A percentile compares a stretch with the other conserved stretches of the same genome.
Conservation (phyloP, 257 asterid species). For the Primulina huaijiensis region DNA sequence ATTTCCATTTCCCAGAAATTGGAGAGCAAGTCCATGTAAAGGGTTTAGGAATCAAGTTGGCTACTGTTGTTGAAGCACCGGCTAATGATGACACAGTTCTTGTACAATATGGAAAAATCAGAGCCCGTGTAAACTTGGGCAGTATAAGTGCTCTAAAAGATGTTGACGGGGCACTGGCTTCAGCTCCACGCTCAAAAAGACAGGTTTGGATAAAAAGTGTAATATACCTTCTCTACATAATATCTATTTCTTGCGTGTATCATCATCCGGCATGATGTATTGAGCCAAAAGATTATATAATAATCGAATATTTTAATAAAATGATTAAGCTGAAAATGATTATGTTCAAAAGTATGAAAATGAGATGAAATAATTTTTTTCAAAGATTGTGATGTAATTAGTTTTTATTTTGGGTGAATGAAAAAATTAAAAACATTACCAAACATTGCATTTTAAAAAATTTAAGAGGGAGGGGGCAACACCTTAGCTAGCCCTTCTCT, state of each 20-base stretch:
- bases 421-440: not conserved
- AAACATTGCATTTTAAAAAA: not conserved
- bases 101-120: slow-evolving; percentile 81
- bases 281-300: too few relatives aligned
- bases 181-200: slow-evolving; percentile 39
- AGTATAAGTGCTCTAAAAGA: slow-evolving; percentile 43
- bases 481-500: not conserved
- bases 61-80: slow-evolving; percentile 78
- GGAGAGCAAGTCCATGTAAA: slow-evolving; percentile 69
- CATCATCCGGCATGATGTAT: not conserved
- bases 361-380: too few relatives aligned
- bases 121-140: slow-evolving; percentile 47
- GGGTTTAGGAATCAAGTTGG: slow-evolving; percentile 70
- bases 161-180: slow-evolving; percentile 29
- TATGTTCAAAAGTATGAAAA: too few relatives aligned
- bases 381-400: not conserved
- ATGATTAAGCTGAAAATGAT: too few relatives aligned
- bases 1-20: slow-evolving; percentile 45
- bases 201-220: slow-evolving; percentile 37
- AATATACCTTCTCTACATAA: not conserved
- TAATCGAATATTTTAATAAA: too few relatives aligned
- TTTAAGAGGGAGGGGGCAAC: too few relatives aligned
- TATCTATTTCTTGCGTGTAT: not conserved
- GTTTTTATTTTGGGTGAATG: not conserved
- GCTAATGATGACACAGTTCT: slow-evolving; percentile 70